Base-by-base conservation (phyloP, 495 filamentous ascomycete genomes). In the Trichocladium uniseriatum region DNA sequence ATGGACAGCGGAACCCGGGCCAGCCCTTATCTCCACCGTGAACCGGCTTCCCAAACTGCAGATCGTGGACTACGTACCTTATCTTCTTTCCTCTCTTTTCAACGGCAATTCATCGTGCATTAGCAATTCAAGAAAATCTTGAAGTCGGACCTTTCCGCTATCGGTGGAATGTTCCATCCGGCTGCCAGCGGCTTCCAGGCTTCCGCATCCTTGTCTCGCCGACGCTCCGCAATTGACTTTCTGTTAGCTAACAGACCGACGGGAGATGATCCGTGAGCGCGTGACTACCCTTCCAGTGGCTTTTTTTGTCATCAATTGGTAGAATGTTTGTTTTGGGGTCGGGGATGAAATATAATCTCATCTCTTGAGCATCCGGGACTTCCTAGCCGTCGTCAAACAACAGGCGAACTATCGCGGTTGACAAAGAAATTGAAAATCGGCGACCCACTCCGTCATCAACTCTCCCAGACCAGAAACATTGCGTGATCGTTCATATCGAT, bases 201-300 rank as follows among this genome's bases (percentile, higher is more conserved):
- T 52, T 42, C 44, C 35, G 13, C 32, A 40, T 37, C 53, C 32
- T 62, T 55, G 51, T 49, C 57, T 54, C 51, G 57, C 51, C 51
- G 51, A 47, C 59, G 46, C 49, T 55, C 49, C 44, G 51, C 58
- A 51, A 52, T 58, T 49, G 43, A 46, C 60, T 59, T 65, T 61
- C 55, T 65, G 34, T 65, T 58, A 63, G 53, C 50, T 59, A 62
- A 62, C 52, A 56, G 20, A 51, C n/a, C n/a, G n/a, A n/a, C n/a
- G 43, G 48, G 10, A 19, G 46, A 42, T n/a, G 44, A 50, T 51
- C 43, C 34, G 40, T 11, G 44, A 21, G 31, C 62, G 51, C 60
- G 57, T 65, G 62, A 65, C 60, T 43, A 18, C 46, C 21, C 16
- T 24, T 19, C 38, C 48, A 43, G 15, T 49, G 45, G 39, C 16